These are phyloP conservation scores for Talaromyces sp. DNA, from an alignment of 2,329 filamentous ascomycete genomes.

Conservation along the genomic window DNA sequence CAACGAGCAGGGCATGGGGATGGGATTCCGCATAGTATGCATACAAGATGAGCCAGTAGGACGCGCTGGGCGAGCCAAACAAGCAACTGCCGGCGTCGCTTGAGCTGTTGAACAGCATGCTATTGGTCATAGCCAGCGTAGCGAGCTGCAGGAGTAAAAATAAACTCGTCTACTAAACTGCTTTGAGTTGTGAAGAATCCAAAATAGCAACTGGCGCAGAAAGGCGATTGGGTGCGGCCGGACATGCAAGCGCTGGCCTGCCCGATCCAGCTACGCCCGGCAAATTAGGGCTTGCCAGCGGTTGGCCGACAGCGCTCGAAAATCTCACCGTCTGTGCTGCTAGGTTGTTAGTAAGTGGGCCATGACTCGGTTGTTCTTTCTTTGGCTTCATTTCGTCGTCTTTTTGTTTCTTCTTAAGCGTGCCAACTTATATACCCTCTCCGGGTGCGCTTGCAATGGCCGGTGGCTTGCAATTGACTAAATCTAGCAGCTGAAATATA, in stretches of 20 bases:
- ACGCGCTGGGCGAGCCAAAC: not conserved
- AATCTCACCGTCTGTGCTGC: not conserved
- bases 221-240: not conserved
- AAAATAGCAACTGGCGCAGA: not conserved
- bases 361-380: not conserved
- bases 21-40: not conserved
- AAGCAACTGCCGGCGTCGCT: not conserved
- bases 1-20: not conserved
- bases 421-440: not conserved
- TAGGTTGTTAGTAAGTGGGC: not conserved
- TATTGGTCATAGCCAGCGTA: not conserved
- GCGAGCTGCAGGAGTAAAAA: not conserved
- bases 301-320: not conserved
- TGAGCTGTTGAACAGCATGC: not conserved
- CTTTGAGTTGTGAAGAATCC: not conserved
- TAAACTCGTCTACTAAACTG: not conserved
- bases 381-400: not conserved
- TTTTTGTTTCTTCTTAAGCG: not conserved
- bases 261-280: not conserved
- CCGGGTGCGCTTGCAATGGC: not conserved
- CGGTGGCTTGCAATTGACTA: not conserved
- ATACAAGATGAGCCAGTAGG: not conserved
- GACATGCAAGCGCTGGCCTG: not conserved
- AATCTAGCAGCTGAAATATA: not conserved
- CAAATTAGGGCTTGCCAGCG: not conserved